A percentile compares a stretch with the other conserved stretches of the same genome.
Evolutionary conservation across 2,329 filamentous ascomycete species (phyloP).

Genomic region (Trichoderma sp.): DNA sequence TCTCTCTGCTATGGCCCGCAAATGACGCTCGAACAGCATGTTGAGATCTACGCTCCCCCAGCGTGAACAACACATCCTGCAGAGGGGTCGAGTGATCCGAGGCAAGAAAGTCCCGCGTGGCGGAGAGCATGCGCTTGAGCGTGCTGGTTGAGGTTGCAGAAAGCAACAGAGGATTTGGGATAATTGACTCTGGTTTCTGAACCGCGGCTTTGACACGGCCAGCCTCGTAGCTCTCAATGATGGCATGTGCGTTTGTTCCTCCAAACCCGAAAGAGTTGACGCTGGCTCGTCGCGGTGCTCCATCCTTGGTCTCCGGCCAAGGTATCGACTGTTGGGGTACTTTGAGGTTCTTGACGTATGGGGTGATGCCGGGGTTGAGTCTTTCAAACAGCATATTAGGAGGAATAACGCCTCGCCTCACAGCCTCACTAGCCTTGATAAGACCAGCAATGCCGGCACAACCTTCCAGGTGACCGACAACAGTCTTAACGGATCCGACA

Average conservation of each 20-base stretch:
- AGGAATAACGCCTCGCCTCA: constrained; percentile 23
- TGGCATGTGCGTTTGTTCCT: constrained; percentile 45
- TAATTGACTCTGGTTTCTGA: neutral
- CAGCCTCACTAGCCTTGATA: neutral
- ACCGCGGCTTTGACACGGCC: neutral
- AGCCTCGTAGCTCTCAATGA: constrained; percentile 32
- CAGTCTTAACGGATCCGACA: constrained; percentile 18
- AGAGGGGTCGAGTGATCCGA: neutral
- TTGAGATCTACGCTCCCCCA: neutral
- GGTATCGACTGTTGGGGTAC: constrained; percentile 24
- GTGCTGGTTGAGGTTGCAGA: neutral
- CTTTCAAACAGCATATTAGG: constrained; percentile 34
- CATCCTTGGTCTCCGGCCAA: constrained; percentile 25
- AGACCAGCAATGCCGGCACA: constrained; percentile 7
- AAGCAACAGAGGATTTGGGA: neutral
- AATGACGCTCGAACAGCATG: neutral
- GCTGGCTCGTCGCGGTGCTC: constrained; percentile 23
- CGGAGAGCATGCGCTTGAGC: neutral
- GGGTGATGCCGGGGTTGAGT: constrained; percentile 30
- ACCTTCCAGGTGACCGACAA: constrained; percentile 7
- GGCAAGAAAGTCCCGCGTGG: neutral
- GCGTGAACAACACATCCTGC: neutral
- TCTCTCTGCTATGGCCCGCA: neutral
- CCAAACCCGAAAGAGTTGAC: constrained; percentile 41
- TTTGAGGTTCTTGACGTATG: constrained; percentile 24